Percentiles rank a stretch among this genome's conserved stretches.
These are phyloP conservation scores for Quercus cerris DNA, from an alignment of 306 rosid genomes.

Conservation along the genomic window DNA sequence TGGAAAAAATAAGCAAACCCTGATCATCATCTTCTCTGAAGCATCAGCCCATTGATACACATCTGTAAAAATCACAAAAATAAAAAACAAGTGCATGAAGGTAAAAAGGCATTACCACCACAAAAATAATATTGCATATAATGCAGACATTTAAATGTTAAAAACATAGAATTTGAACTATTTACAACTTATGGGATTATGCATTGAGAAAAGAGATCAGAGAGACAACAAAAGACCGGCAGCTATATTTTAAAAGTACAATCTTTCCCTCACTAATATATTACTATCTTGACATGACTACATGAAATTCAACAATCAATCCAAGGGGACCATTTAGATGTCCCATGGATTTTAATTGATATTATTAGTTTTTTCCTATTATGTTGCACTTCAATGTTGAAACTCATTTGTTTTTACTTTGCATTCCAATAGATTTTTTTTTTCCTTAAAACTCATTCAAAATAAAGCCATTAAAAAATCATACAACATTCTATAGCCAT, in stretches of 20 bases:
- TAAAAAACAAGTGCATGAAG: constrained; percentile 2
- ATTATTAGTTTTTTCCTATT: background rate
- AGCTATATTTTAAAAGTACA: background rate
- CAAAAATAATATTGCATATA: background rate
- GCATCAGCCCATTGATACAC: constrained; percentile 86
- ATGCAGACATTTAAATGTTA: background rate
- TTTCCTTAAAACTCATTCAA: background rate
- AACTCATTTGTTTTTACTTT: background rate
- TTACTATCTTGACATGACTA: background rate
- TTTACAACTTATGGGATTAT: background rate
- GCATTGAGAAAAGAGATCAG: background rate
- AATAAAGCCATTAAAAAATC: background rate
- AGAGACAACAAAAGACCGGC: background rate
- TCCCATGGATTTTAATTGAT: background rate
- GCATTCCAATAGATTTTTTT: background rate
- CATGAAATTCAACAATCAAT: background rate
- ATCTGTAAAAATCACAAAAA: constrained; percentile 47
- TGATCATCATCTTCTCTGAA: constrained; percentile 68
- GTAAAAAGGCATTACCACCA: background rate
- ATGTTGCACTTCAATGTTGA: background rate
- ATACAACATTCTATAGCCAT: background rate
- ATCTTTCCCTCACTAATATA: background rate
- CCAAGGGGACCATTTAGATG: background rate
- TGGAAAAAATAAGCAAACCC: constrained; percentile 83
- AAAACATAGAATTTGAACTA: background rate